Percentiles rank a stretch among this genome's conserved stretches.
phyloP scores from a whole-genome alignment of 805 yeast genomes.

The Kregervanrija pseudodelftensis region DNA sequence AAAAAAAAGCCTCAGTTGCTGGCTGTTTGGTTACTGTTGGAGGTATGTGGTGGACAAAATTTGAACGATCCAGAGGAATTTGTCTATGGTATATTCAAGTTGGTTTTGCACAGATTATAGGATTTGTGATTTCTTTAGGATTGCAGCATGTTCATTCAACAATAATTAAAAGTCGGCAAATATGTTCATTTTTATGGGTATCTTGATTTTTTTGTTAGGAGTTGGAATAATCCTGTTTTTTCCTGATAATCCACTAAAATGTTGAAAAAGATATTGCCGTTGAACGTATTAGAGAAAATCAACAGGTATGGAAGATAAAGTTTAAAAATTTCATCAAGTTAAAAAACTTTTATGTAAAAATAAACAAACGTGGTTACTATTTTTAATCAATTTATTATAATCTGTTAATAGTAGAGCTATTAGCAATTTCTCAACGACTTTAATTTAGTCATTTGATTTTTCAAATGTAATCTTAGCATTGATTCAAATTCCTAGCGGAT shows the following conservation, averaged over 20 bases:
- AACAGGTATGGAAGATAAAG: slow-evolving; percentile 26
- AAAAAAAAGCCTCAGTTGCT: slow-evolving; percentile 26
- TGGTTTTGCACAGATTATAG: slow-evolving; percentile 19
- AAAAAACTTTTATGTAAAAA: slow-evolving; percentile 18
- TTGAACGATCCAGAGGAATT: slow-evolving; percentile 18
- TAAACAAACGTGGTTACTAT: slow-evolving; percentile 17
- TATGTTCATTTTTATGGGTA: slow-evolving; percentile 26
- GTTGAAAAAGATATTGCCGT: slow-evolving; percentile 28
- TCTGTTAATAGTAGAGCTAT: slow-evolving; percentile 28
- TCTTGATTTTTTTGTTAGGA: slow-evolving; percentile 23
- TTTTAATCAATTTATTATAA: slow-evolving; percentile 17
- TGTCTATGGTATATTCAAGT: slow-evolving; percentile 18
- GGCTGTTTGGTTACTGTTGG: slow-evolving; percentile 8
- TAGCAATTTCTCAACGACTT: slow-evolving; percentile 17
- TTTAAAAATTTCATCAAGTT: slow-evolving; percentile 22
- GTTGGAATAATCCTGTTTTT: slow-evolving; percentile 18
- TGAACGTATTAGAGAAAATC: slow-evolving; percentile 22
- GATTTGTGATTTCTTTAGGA: slow-evolving; percentile 22
- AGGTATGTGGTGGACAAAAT: slow-evolving; percentile 20
- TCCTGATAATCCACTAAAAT: slow-evolving; percentile 23
- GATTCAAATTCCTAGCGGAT: slow-evolving; percentile 28
- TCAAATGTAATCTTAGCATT: slow-evolving; percentile 24
- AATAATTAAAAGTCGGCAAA: slow-evolving; percentile 19
- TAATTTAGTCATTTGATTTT: slow-evolving; percentile 26
- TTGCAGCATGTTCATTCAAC: slow-evolving; percentile 19